These are phyloP conservation scores for Nakataea oryzae DNA, from an alignment of 2,329 filamentous ascomycete genomes.

Conservation along the genomic window DNA sequence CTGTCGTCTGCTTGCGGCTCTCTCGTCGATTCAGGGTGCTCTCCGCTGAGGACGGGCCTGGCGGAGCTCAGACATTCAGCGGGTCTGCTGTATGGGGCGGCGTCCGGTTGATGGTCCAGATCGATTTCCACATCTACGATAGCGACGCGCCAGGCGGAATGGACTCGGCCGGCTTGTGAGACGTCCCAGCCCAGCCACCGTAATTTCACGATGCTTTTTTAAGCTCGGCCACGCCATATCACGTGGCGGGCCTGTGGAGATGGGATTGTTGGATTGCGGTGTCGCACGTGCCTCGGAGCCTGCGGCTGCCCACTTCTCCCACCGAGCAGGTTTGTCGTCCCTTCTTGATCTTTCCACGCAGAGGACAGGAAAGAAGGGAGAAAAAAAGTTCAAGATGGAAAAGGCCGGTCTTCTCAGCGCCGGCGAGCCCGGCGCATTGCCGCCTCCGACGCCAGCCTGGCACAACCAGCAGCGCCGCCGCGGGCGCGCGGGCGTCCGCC, in stretches of 20 bases:
- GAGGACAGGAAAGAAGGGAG: not conserved
- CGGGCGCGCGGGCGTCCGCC: conserved; percentile 17
- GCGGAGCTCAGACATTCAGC: no score
- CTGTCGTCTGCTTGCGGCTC: no score
- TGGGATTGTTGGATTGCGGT: not conserved
- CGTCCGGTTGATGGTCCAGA: no score
- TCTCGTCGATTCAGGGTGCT: no score
- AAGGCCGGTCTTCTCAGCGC: not conserved
- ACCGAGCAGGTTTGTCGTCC: not conserved
- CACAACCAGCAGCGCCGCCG: not conserved
- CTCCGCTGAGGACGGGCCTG: no score
- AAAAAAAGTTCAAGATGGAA: not conserved
- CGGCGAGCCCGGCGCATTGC: not conserved
- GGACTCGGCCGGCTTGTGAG: no score
- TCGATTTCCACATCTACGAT: no score
- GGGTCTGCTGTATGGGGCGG: no score
- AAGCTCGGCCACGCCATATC: not conserved
- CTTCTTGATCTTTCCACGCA: not conserved
- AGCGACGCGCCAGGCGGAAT: no score
- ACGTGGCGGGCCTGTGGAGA: not conserved
- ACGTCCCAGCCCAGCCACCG: no score
- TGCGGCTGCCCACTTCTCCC: no score
- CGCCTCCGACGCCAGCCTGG: not conserved
- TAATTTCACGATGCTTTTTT: not conserved
- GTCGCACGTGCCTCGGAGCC: not conserved